Evolutionary conservation across 495 filamentous ascomycete species (phyloP), one percentile per base, ranked within the genome.

Genomic region (Wilcoxina mikolae): DNA sequence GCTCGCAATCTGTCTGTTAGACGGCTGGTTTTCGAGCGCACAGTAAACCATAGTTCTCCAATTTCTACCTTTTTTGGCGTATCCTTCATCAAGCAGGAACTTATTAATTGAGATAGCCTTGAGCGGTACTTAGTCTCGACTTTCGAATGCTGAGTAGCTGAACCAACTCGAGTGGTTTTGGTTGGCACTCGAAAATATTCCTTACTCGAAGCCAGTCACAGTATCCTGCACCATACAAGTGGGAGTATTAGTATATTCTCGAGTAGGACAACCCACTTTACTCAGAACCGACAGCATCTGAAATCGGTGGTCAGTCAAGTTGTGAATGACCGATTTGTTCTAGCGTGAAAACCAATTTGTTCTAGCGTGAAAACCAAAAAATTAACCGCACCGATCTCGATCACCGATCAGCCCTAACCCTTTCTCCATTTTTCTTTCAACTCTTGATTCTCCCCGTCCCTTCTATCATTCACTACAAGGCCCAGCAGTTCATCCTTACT

Each of bases 381-480:
- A 15, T 39, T 39, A 39, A 39, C 35, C 35, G 35, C 35, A 39
- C 35, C 4, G 20, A 18, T 39, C 35, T 39, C n/a, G n/a, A n/a
- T n/a, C n/a, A n/a, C n/a, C n/a, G 20, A 39, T 3, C 35, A 39
- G 20, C 35, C 35, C 35, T 39, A 39, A 39, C 35, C 35, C 23
- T 52, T 41, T 26, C 39, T 52, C 18, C 29, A 52, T 1, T 26
- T 38, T 28, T 66, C 45, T 61, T 61, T 47, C 35, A 18, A 15
- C 35, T 39, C 35, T 15, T 18, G 35, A 20, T 46, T 46, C 15
- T 24, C 43, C 3, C 18, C 18, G 11, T 44, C 43, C 2, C n/a
- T 46, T 46, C 43, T 3, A 17, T 46, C 23, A 9, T 46, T 46
- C 15, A 7, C 15, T 35, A 5, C 31, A 15, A 15, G 31, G 31